Base-by-base conservation (phyloP, 2,329 filamentous ascomycete genomes). In the Arthroderma uncinatum region DNA sequence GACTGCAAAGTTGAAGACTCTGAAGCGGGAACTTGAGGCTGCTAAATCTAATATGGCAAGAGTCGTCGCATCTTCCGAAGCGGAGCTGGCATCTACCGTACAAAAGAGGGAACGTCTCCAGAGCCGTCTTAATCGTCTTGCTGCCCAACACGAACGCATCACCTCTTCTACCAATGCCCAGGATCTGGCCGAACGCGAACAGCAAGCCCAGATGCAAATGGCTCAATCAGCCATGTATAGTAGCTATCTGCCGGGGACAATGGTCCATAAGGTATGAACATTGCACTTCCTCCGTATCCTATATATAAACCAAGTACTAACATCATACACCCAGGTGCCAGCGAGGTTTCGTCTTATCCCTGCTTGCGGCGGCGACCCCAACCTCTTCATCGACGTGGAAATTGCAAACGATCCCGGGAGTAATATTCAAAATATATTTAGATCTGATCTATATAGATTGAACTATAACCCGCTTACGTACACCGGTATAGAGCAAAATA, bases 41-140 rank as follows among this genome's bases (percentile, higher is more conserved):
- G 70, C 74, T 60, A 80, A 79, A 63, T 67, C 73, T 57, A 75
- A 78, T 48, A 73, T 75, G 47, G 75, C 80, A 52, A 78, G 78
- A 58, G 76, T 81, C 57, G 66, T 79, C 44, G 73, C 74, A 25
- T 72, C 76, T 33, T 68, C 81, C 30, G 76, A 79, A 61, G 72
- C 75, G 10, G 82, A 85, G 48, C 72, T 82, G 58, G 70, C 69
- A 42, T 71, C 75, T 55, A 70, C 73, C 8, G 68, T 79, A 21
- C 78, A 81, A 62, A 81, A 82, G 67, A 78, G 77, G 53, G 82
- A 85, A 66, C 80, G 81, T 63, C 77, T 85, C 36, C 76, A 78
- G 58, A 71, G 77, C 57, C 79, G 82, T 54, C 78, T 78, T 57
- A 74, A 74, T 37, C 79, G 82, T 64, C 76, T 84, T 55, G 79